phyloP scores from a whole-genome alignment of 164 flowering plant species.

The Paratinospora sagittata region DNA sequence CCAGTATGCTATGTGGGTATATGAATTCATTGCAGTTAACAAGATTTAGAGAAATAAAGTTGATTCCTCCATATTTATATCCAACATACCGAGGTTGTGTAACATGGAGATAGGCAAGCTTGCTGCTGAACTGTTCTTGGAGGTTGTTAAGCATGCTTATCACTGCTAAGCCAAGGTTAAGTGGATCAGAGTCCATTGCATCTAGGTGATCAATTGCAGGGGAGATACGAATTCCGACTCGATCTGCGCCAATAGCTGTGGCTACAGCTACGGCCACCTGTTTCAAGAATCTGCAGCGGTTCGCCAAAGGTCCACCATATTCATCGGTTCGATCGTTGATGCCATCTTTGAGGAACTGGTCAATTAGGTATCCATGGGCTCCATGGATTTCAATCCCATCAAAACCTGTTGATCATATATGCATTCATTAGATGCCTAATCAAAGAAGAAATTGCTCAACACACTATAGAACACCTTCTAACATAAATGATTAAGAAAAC shows the following conservation, averaged over 20 bases:
- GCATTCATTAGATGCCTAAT: background rate
- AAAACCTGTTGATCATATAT: conserved; percentile 18
- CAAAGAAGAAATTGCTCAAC: background rate
- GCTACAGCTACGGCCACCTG: conserved; percentile 24
- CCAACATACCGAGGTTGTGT: conserved; percentile 39
- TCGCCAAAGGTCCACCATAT: conserved; percentile 32
- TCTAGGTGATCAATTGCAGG: conserved; percentile 36
- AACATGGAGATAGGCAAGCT: conserved; percentile 31
- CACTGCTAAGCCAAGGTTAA: conserved; percentile 25
- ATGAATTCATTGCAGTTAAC: too few relatives aligned
- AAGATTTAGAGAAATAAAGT: too few relatives aligned
- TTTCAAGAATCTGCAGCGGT: conserved; percentile 28
- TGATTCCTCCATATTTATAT: too few relatives aligned
- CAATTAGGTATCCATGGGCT: conserved; percentile 35
- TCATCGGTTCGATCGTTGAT: conserved; percentile 39
- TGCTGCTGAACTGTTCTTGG: conserved; percentile 16
- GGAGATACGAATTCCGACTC: conserved; percentile 35
- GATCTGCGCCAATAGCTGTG: conserved; percentile 32
- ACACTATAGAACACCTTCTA: background rate
- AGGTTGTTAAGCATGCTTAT: conserved; percentile 23
- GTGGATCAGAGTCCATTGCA: conserved; percentile 32
- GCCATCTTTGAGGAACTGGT: conserved; percentile 40
- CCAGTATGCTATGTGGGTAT: too few relatives aligned
- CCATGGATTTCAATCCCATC: conserved; percentile 36
- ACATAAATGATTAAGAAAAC: too few relatives aligned